Evolutionary conservation across 2,329 filamentous ascomycete species (phyloP), one percentile per base, ranked within the genome.

Genomic region (Neurospora sp.): DNA sequence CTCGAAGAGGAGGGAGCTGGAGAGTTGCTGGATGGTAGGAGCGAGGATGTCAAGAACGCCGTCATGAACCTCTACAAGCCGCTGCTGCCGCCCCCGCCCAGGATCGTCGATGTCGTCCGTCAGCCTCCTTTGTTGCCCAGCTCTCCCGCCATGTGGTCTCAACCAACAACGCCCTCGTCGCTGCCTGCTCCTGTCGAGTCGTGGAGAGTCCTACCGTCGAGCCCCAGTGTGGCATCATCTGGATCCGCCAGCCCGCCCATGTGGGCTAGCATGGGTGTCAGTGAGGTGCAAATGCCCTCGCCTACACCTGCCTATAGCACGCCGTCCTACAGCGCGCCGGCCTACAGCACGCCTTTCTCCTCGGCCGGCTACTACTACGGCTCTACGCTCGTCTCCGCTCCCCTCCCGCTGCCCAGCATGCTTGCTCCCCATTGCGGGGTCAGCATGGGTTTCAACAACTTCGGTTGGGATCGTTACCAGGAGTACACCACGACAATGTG

Each of bases 1-100:
- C 86, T 98, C 74, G 96, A 99, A 84, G 96, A 98, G 83, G 95
- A 97, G 77, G 96, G 96, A 72, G 92, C 92, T 66, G 96, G 96
- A 73, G 96, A 99, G 83, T 86, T 99, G 74, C 88, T 98, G 72
- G 91, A 91, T 78, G 94, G 94, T 74, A 92, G 92, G 83, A 93
- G 92, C 78, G 93, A 97, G 75, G 93, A 97, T 76, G 95, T 97
- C 81, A 97, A 97, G 87, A 89, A 85, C 77, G 90, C 88, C 79
- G 91, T 99, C 82, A 87, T 92, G 84, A 88, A 86, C 76, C 86
- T 98, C 77, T 93, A 97, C 85, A 91, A 94, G 80, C 89, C 96
- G 70, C 86, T 98, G 74, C 88, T 96, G 72, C 94, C 91, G 67
- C 89, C 92, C 71, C 93, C 93, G 75, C 95, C 94, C 68, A 91